These are phyloP conservation scores for Epithele typhae DNA, from an alignment of 768 basidiomycete species.

Conservation along the genomic window DNA sequence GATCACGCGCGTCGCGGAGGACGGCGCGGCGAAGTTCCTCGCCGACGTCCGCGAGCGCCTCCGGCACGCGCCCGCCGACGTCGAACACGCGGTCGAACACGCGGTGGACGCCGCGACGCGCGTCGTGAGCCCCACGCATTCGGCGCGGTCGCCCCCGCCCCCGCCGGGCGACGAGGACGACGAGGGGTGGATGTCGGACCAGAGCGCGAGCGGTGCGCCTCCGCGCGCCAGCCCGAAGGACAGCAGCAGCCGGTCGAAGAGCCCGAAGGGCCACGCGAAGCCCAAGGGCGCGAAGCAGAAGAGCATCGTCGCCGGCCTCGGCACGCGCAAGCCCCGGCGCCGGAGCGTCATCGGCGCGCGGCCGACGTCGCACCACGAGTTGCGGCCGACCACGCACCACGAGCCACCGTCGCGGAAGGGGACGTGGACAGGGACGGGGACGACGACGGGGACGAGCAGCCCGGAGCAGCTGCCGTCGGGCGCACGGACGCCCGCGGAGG, in stretches of 20 bases:
- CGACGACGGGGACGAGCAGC: constrained; percentile 4
- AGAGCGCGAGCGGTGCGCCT: too few species aligned
- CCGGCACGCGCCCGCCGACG: constrained; percentile 8
- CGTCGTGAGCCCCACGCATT: too few species aligned
- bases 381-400: background rate
- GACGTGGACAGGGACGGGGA: too few species aligned
- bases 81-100: constrained; percentile 14
- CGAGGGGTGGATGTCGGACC: constrained; percentile 64
- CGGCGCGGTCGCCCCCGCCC: too few species aligned
- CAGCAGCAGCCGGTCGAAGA: background rate
- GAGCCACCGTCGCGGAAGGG: too few species aligned
- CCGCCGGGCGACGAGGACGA: constrained; percentile 40
- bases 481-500: constrained; percentile 7
- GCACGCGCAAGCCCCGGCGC: constrained; percentile 8
- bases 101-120: too few species aligned
- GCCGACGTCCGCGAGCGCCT: constrained; percentile 20
- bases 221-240: constrained; percentile 16
- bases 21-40: constrained; percentile 23
- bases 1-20: constrained; percentile 22
- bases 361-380: constrained; percentile 8
- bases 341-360: constrained; percentile 7
- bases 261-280: constrained; percentile 17
- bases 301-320: constrained; percentile 8
- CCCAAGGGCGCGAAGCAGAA: constrained; percentile 16
- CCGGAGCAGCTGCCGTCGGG: constrained; percentile 4